phyloP scores from a whole-genome alignment of 139 green algal genomes.

The Limnomonas spitsbergensis region DNA sequence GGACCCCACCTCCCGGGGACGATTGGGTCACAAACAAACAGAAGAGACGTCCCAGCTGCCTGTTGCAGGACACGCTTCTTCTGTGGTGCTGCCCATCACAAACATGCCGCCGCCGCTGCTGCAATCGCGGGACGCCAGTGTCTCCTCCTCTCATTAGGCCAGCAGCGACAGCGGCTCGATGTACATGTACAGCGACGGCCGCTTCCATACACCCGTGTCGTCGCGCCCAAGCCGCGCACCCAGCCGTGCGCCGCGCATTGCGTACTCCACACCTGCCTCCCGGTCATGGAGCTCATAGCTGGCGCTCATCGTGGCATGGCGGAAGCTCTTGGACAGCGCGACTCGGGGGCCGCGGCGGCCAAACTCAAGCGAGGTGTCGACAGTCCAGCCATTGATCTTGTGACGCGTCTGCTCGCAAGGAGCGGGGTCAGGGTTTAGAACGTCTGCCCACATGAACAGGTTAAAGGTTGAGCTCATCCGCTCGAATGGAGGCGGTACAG shows the following conservation, averaged over 20 bases:
- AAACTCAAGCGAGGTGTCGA: constrained; percentile 48
- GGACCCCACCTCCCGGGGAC: too few species aligned
- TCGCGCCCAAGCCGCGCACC: neutral
- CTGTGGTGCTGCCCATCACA: too few species aligned
- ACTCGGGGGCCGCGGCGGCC: constrained; percentile 10
- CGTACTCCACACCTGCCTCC: constrained; percentile 15
- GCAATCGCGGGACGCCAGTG: too few species aligned
- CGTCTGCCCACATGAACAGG: too few species aligned
- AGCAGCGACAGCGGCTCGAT: neutral
- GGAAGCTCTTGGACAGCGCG: constrained; percentile 42
- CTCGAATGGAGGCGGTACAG: too few species aligned
- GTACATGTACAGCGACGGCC: neutral
- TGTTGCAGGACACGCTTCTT: too few species aligned
- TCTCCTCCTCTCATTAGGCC: too few species aligned
- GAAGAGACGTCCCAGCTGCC: too few species aligned
- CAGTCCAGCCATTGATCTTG: constrained; percentile 38
- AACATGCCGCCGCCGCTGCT: too few species aligned
- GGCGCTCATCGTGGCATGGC: constrained; percentile 23
- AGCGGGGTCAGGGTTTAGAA: too few species aligned
- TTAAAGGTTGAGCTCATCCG: too few species aligned
- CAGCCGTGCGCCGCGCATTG: constrained; percentile 5
- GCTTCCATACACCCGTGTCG: neutral
- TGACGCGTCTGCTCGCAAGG: constrained; percentile 19
- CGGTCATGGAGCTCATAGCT: constrained; percentile 27
- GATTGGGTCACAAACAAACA: too few species aligned